Evolutionary conservation across 202 grass and related monocot species (phyloP).

Genomic region (Schoenoplectus tabernaemontani): DNA sequence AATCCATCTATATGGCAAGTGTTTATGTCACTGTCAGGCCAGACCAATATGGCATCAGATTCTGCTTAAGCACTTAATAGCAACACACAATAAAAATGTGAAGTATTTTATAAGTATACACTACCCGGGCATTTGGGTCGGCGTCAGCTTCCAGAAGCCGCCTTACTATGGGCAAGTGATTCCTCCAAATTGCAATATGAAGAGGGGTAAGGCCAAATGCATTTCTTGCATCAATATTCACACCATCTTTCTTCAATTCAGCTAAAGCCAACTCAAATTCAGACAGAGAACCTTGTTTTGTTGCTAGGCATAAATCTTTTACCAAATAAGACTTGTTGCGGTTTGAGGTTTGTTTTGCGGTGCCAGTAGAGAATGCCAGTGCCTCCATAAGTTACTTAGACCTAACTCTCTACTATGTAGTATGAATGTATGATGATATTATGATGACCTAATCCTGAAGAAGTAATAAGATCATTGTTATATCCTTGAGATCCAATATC

Average conservation of each 20-base stretch:
- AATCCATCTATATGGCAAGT: not conserved
- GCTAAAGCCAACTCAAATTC: conserved; percentile 78
- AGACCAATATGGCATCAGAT: not conserved
- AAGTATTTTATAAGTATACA: not conserved
- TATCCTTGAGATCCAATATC: not conserved
- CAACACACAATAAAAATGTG: conserved; percentile 4
- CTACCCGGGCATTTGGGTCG: conserved; percentile 97
- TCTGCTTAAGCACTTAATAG: not conserved
- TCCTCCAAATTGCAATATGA: conserved; percentile 96
- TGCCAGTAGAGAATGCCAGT: conserved; percentile 36
- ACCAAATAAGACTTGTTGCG: conserved; percentile 54
- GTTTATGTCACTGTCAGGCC: not conserved
- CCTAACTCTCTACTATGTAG: not conserved
- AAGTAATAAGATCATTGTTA: not conserved
- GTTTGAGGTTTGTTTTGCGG: conserved; percentile 50
- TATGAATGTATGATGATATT: not conserved
- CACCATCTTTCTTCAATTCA: conserved; percentile 75
- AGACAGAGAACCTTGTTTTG: conserved; percentile 82
- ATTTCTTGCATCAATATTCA: conserved; percentile 72
- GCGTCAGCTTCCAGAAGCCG: conserved; percentile 72
- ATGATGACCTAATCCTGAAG: conserved; percentile 18
- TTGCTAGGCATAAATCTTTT: conserved; percentile 69
- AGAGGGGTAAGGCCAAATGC: conserved; percentile 88
- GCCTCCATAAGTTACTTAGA: conserved; percentile 49
- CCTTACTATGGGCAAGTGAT: conserved; percentile 79